A percentile compares a stretch with the other conserved stretches of the same genome.
phyloP scores from a whole-genome alignment of 257 asterid species.

The Buddleja alternifolia region DNA sequence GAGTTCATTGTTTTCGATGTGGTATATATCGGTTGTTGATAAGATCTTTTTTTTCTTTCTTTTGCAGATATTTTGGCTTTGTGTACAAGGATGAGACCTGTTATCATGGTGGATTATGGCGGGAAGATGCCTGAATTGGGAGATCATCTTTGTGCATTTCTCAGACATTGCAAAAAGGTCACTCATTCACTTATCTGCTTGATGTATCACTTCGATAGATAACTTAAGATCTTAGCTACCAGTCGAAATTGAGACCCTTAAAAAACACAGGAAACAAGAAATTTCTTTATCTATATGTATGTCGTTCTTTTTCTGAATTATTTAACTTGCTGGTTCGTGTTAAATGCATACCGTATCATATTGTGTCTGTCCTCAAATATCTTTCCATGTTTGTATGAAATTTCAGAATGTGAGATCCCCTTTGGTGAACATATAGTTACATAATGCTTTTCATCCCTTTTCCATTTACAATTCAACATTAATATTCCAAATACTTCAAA shows the following conservation, averaged over 20 bases:
- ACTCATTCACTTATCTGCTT: conserved; percentile 2
- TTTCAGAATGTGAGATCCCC: not conserved
- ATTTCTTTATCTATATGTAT: not conserved
- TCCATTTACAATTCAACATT: not conserved
- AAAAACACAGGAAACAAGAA: not conserved
- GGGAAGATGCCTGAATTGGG: conserved; percentile 95
- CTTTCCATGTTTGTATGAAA: not conserved
- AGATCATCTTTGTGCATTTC: conserved; percentile 66
- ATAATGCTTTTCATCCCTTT: not conserved
- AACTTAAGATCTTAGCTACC: not conserved
- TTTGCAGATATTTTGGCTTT: conserved; percentile 72
- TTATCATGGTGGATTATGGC: conserved; percentile 91
- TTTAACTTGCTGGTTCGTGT: not conserved
- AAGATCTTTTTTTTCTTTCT: not conserved
- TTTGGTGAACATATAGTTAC: not conserved
- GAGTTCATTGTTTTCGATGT: not conserved
- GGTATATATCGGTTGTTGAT: conserved; percentile 5
- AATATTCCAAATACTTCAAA: not conserved
- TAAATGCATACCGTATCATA: not conserved
- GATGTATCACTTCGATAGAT: not conserved
- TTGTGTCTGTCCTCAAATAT: not conserved
- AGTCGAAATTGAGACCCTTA: not conserved
- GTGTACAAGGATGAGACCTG: conserved; percentile 82
- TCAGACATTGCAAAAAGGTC: conserved; percentile 64
- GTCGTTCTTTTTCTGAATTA: not conserved